Percentiles rank a stretch among this genome's conserved stretches.
Evolutionary conservation across 164 flowering plant species (phyloP).

Genomic region (Aristolochia contorta): DNA sequence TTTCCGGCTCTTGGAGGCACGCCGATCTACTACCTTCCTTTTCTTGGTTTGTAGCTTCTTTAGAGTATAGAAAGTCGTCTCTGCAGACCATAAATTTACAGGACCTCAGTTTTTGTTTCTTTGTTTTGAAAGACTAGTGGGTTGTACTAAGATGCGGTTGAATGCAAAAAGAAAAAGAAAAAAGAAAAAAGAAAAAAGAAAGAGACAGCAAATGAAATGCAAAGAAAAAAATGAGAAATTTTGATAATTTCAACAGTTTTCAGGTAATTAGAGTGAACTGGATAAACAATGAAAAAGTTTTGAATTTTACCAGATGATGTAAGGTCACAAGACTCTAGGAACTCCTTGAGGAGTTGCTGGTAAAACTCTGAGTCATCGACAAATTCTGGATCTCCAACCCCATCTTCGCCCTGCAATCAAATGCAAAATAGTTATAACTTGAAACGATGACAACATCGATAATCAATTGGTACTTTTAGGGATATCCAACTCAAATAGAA

Average conservation of each 20-base stretch:
- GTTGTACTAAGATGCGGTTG: not conserved
- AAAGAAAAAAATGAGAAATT: too few relatives aligned
- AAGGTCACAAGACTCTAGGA: slow-evolving; percentile 70
- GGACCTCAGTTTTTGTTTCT: not conserved
- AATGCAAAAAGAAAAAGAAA: too few relatives aligned
- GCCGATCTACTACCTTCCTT: slow-evolving; percentile 72
- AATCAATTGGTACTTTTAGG: not conserved
- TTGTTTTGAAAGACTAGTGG: not conserved
- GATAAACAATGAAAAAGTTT: not conserved
- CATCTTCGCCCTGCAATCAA: slow-evolving; percentile 26
- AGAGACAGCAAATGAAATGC: too few relatives aligned
- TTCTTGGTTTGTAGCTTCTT: slow-evolving; percentile 69
- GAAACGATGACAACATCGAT: not conserved
- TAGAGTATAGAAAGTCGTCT: slow-evolving; percentile 56
- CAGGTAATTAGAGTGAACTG: too few relatives aligned
- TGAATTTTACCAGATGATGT: slow-evolving; percentile 46
- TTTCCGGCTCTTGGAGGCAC: slow-evolving; percentile 91
- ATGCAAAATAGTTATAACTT: not conserved
- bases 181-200: too few relatives aligned
- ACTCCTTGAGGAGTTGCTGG: slow-evolving; percentile 86
- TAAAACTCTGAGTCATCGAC: slow-evolving; percentile 83
- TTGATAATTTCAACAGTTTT: too few relatives aligned
- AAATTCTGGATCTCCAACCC: slow-evolving; percentile 85
- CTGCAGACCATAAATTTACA: slow-evolving; percentile 24
- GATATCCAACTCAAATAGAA: too few relatives aligned